phyloP scores from a whole-genome alignment of 2,329 filamentous ascomycete species.

The Orbilia oligospora region DNA sequence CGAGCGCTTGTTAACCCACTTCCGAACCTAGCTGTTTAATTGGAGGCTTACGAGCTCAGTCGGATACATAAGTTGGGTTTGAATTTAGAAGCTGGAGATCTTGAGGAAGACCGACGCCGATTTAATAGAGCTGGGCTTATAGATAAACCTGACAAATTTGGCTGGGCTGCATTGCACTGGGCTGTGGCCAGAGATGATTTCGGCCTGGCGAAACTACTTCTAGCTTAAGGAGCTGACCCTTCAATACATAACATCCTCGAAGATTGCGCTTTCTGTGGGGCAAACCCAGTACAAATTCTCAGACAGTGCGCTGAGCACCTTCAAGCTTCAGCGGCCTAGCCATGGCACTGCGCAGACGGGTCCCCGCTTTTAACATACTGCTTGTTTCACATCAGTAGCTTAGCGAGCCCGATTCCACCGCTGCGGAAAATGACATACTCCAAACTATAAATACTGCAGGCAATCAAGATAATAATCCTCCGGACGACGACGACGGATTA shows the following conservation, averaged over 20 bases:
- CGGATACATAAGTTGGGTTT: slow-evolving; percentile 3
- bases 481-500: neutral
- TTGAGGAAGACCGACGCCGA: neutral
- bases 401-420: too few species aligned
- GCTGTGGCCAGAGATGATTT: neutral
- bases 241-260: neutral
- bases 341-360: too few species aligned
- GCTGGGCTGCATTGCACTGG: slow-evolving; percentile 7
- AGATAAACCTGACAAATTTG: slow-evolving; percentile 3
- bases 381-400: too few species aligned
- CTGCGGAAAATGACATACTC: neutral
- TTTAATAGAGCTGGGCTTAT: neutral
- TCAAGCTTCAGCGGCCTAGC: neutral
- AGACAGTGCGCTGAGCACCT: neutral
- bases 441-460: neutral
- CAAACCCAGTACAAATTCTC: neutral
- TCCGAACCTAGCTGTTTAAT: neutral
- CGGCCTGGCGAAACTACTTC: neutral
- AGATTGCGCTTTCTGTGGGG: neutral
- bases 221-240: neutral
- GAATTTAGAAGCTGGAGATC: neutral
- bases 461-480: neutral
- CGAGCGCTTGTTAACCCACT: neutral
- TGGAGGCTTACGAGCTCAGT: neutral
- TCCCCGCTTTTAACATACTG: too few species aligned